phyloP scores from a whole-genome alignment of 768 basidiomycete species.

The Suillus bovinus region DNA sequence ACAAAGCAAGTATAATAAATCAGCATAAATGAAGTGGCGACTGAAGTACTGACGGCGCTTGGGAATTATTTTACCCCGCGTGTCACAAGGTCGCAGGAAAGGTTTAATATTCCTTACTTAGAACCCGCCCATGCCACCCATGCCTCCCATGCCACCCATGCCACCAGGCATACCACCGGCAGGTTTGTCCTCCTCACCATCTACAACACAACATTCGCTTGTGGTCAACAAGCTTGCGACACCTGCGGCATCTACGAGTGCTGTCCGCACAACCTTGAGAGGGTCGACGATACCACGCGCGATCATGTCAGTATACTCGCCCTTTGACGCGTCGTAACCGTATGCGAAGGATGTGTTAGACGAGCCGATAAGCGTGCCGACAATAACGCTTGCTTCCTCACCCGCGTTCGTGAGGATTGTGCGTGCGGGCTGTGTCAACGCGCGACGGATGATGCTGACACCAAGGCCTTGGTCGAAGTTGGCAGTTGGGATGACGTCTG shows the following conservation, averaged over 20 bases:
- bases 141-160: slow-evolving; percentile 60
- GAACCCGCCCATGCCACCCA: slow-evolving; percentile 60
- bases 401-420: slow-evolving; percentile 94
- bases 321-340: slow-evolving; percentile 92
- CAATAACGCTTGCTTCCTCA: slow-evolving; percentile 91
- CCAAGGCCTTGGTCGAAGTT: slow-evolving; percentile 99
- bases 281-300: slow-evolving; percentile 93
- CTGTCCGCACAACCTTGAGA: slow-evolving; percentile 92
- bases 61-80: not conserved
- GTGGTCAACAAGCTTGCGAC: slow-evolving; percentile 95
- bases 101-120: slow-evolving; percentile 30
- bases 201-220: slow-evolving; percentile 89
- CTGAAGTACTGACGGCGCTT: not conserved
- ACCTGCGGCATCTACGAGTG: slow-evolving; percentile 88
- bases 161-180: slow-evolving; percentile 38
- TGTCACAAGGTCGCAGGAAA: not conserved
- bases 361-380: slow-evolving; percentile 75
- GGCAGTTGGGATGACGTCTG: slow-evolving; percentile 68
- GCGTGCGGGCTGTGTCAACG: slow-evolving; percentile 79
- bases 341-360: slow-evolving; percentile 74
- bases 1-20: slow-evolving; percentile 14
- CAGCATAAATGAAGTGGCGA: slow-evolving; percentile 4
- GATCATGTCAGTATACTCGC: slow-evolving; percentile 96
- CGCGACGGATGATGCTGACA: slow-evolving; percentile 87
- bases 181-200: slow-evolving; percentile 80